These are phyloP conservation scores for Forsythia viridissima DNA, from an alignment of 257 asterid genomes.

Conservation along the genomic window DNA sequence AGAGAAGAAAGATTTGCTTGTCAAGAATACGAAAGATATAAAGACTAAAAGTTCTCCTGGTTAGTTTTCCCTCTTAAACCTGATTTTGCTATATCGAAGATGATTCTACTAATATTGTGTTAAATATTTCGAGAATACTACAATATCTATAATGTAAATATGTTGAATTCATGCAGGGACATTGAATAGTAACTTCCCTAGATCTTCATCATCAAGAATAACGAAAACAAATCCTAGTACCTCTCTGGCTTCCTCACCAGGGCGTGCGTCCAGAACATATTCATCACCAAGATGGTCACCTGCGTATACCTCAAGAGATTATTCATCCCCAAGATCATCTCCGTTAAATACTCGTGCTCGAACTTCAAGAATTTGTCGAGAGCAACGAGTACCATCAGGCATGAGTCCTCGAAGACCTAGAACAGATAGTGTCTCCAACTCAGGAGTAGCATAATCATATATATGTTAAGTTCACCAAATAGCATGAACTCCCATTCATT, in stretches of 20 bases:
- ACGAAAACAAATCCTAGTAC: constrained; percentile 25
- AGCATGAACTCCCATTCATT: constrained; percentile 14
- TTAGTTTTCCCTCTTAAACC: constrained; percentile 17
- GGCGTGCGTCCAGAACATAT: constrained; percentile 17
- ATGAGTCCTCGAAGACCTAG: constrained; percentile 34
- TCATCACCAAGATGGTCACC: constrained; percentile 33
- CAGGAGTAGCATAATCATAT: constrained; percentile 22
- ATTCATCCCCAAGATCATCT: constrained; percentile 43
- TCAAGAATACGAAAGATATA: constrained; percentile 34
- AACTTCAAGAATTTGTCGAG: constrained; percentile 35
- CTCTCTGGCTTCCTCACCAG: constrained; percentile 43
- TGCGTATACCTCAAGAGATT: constrained; percentile 23
- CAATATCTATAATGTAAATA: neutral
- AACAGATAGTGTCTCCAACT: constrained; percentile 20
- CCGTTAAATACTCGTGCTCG: constrained; percentile 50
- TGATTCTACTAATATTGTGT: too few species aligned
- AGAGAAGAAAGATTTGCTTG: constrained; percentile 31
- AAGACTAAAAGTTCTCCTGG: constrained; percentile 44
- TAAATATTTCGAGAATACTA: too few species aligned
- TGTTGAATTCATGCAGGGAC: constrained; percentile 32
- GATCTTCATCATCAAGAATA: constrained; percentile 44
- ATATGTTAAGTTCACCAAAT: neutral
- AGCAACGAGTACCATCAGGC: constrained; percentile 16
- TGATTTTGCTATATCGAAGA: neutral
- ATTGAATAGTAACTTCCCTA: constrained; percentile 29